Evolutionary conservation across 768 basidiomycete species (phyloP).

Genomic region (Candolleomyces aberdarensis): DNA sequence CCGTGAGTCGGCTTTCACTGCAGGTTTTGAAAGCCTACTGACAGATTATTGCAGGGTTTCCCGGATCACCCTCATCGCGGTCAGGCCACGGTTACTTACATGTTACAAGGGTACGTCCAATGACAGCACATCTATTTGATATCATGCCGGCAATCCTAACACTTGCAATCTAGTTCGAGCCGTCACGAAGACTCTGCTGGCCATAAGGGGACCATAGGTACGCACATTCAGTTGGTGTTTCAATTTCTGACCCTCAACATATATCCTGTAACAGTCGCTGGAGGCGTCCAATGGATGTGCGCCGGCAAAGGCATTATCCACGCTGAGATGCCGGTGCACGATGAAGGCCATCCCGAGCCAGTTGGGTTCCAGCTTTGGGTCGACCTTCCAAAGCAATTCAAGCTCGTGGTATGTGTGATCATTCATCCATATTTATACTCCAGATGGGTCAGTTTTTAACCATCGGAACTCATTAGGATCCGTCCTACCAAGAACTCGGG

Average conservation of each 20-base stretch:
- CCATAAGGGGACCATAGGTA: slow-evolving; percentile 68
- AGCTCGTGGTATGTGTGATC: slow-evolving; percentile 15
- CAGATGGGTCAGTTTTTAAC: slow-evolving; percentile 75
- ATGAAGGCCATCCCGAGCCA: slow-evolving; percentile 62
- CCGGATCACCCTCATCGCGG: slow-evolving; percentile 94
- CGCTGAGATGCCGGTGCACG: slow-evolving; percentile 87
- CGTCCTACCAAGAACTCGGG: slow-evolving; percentile 80
- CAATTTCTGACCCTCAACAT: neutral
- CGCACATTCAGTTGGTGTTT: slow-evolving; percentile 2
- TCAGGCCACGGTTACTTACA: slow-evolving; percentile 86
- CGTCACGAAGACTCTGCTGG: slow-evolving; percentile 92
- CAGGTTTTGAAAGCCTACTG: neutral
- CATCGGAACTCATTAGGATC: slow-evolving; percentile 40
- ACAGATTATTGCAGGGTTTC: slow-evolving; percentile 57
- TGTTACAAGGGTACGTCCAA: slow-evolving; percentile 67
- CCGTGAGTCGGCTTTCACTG: slow-evolving; percentile 39
- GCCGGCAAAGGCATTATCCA: slow-evolving; percentile 80
- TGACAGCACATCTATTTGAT: neutral
- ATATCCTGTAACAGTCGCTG: slow-evolving; percentile 39
- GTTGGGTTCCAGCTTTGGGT: slow-evolving; percentile 87
- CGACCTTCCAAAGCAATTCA: slow-evolving; percentile 63
- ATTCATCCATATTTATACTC: slow-evolving; percentile 19
- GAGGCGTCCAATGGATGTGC: slow-evolving; percentile 96
- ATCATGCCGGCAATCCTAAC: too few relatives aligned
- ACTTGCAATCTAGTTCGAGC: slow-evolving; percentile 44